phyloP scores from a whole-genome alignment of 2,329 filamentous ascomycete genomes.

The Pseudopyrenochaeta lycopersici region DNA sequence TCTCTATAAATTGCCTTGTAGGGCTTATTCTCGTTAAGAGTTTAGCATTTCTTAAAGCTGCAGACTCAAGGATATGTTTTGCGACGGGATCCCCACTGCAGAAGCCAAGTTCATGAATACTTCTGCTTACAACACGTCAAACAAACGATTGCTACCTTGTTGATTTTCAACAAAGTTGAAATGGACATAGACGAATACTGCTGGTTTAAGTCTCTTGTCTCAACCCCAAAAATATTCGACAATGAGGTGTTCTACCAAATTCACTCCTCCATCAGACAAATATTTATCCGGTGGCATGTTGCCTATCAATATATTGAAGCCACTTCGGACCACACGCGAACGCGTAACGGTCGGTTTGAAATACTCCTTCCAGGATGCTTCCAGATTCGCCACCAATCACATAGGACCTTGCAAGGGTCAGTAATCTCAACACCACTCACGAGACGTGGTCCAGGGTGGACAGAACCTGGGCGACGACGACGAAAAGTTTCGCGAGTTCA shows the following conservation, averaged over 20 bases:
- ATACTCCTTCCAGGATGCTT: not conserved
- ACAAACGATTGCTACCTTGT: too few relatives aligned
- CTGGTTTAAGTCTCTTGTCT: too few relatives aligned
- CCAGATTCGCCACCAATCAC: slow-evolving; percentile 2
- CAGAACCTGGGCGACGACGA: slow-evolving; percentile 7
- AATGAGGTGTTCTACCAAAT: too few relatives aligned
- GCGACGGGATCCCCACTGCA: not conserved
- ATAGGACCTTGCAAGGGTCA: not conserved
- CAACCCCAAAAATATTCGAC: too few relatives aligned
- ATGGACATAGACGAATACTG: too few relatives aligned
- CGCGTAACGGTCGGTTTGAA: not conserved
- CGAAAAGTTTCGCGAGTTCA: slow-evolving; percentile 13
- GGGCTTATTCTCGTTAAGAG: not conserved
- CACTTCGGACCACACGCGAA: slow-evolving; percentile 1
- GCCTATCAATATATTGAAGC: slow-evolving; percentile 4
- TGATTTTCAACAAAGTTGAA: too few relatives aligned
- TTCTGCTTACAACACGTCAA: not conserved
- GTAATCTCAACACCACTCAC: slow-evolving; percentile 13
- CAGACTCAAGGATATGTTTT: not conserved
- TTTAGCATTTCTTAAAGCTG: not conserved
- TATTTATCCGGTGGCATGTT: slow-evolving; percentile 7
- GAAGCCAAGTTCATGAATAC: not conserved
- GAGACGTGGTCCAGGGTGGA: slow-evolving; percentile 2
- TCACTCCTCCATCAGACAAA: not conserved
- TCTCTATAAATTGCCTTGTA: not conserved